Conservation (phyloP, 768 basidiomycete genomes). For the Boletales sp. region DNA sequence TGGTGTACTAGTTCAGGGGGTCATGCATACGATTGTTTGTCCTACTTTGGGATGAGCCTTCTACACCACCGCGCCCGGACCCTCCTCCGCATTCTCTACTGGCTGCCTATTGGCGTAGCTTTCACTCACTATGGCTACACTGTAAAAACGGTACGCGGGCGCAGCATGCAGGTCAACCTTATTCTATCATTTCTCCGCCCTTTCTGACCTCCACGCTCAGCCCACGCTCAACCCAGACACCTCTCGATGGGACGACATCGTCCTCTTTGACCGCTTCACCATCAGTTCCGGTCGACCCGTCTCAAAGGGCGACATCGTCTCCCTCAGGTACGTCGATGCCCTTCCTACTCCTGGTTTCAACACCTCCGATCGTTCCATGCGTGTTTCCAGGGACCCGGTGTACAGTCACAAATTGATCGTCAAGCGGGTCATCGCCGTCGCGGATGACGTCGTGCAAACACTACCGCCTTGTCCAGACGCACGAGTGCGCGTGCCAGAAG, state of each 20-base stretch:
- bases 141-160: conserved; percentile 52
- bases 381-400: conserved; percentile 50
- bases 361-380: too few relatives aligned
- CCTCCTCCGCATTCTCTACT: too few relatives aligned
- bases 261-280: conserved; percentile 55
- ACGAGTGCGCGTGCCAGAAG: conserved; percentile 52
- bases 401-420: conserved; percentile 51
- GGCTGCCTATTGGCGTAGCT: conserved; percentile 19
- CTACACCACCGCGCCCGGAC: too few relatives aligned
- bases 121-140: conserved; percentile 50
- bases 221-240: conserved; percentile 60
- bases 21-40: too few relatives aligned
- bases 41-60: too few relatives aligned
- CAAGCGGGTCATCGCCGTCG: conserved; percentile 63
- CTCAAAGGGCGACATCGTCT: conserved; percentile 62
- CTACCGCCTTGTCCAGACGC: conserved; percentile 62
- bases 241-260: conserved; percentile 58
- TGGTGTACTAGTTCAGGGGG: too few relatives aligned
- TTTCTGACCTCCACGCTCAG: conserved; percentile 39
- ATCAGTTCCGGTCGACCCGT: conserved; percentile 35
- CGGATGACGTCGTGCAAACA: conserved; percentile 62
- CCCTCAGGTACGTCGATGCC: conserved; percentile 42
- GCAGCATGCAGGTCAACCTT: conserved; percentile 68
- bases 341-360: too few relatives aligned
- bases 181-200: neutral